phyloP scores from a whole-genome alignment of 305 asterid species.

The Stenogyne calaminthoides region DNA sequence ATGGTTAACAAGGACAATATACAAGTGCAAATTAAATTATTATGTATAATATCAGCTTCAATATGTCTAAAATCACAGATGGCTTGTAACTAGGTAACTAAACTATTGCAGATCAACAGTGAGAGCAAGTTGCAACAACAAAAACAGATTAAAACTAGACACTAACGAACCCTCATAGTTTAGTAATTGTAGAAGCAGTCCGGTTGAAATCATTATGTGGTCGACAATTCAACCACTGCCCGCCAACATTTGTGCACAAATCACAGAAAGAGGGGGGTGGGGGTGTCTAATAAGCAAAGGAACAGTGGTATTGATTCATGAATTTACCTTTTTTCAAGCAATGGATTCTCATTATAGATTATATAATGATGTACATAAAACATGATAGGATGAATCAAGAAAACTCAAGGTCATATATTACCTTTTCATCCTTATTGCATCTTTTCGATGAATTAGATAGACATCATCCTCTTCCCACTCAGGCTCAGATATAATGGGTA shows the following conservation, averaged over 20 bases:
- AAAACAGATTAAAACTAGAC: background rate
- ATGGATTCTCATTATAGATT: background rate
- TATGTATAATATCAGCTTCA: background rate
- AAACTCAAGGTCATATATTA: constrained; percentile 24
- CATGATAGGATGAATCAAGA: constrained; percentile 3
- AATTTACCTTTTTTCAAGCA: no score
- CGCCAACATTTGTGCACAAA: constrained; percentile 9
- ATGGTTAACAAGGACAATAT: background rate
- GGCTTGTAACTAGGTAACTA: background rate
- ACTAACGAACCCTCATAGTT: background rate
- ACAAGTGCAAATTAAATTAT: background rate
- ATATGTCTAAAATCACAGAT: background rate
- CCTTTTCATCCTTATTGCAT: constrained; percentile 76
- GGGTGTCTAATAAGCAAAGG: background rate
- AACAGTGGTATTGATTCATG: background rate
- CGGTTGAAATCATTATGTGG: background rate
- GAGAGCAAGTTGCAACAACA: background rate
- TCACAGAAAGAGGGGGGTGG: background rate
- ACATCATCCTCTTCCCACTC: constrained; percentile 89
- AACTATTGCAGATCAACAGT: background rate
- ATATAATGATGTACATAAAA: background rate
- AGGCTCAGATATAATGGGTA: constrained; percentile 68
- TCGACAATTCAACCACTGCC: background rate
- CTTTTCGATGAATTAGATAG: constrained; percentile 68
- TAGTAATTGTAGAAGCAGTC: background rate